Evolutionary conservation across 176 grass and related monocot species (phyloP).

Genomic region (Eleusine indica): DNA sequence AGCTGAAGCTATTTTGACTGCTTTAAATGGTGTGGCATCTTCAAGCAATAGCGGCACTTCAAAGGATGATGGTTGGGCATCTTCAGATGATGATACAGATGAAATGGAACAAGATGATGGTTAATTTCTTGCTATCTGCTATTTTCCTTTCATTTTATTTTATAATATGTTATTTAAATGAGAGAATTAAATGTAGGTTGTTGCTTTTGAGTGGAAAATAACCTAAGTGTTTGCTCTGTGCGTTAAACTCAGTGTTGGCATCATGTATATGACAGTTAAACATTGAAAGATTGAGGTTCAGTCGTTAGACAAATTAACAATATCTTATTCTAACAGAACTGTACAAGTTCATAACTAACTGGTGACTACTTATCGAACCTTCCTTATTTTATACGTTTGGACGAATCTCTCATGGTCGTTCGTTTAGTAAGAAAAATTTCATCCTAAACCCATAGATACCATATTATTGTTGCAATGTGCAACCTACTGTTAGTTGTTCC

Average conservation of each 20-base stretch:
- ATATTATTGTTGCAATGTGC: not conserved
- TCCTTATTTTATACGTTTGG: not conserved
- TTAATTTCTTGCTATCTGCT: slow-evolving; percentile 42
- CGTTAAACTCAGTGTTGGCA: not conserved
- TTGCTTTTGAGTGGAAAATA: slow-evolving; percentile 2
- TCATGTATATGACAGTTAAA: slow-evolving; percentile 1
- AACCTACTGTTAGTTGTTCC: not conserved
- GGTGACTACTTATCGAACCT: slow-evolving; percentile 1
- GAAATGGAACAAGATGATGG: slow-evolving; percentile 81
- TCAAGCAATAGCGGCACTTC: slow-evolving; percentile 58
- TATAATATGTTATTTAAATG: not conserved
- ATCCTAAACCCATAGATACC: not conserved
- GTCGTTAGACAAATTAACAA: not conserved
- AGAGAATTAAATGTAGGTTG: not conserved
- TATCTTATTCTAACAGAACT: not conserved
- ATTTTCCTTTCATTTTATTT: not conserved
- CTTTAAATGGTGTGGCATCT: slow-evolving; percentile 83
- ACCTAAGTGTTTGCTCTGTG: not conserved
- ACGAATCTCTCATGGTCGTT: not conserved
- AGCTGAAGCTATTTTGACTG: slow-evolving; percentile 75
- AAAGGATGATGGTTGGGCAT: slow-evolving; percentile 68
- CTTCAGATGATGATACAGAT: slow-evolving; percentile 81
- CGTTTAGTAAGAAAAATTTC: not conserved
- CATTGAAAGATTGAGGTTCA: not conserved
- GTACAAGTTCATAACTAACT: not conserved